Evolutionary conservation across 306 rosid genomes (phyloP).

Genomic region (Rosa multiflora): DNA sequence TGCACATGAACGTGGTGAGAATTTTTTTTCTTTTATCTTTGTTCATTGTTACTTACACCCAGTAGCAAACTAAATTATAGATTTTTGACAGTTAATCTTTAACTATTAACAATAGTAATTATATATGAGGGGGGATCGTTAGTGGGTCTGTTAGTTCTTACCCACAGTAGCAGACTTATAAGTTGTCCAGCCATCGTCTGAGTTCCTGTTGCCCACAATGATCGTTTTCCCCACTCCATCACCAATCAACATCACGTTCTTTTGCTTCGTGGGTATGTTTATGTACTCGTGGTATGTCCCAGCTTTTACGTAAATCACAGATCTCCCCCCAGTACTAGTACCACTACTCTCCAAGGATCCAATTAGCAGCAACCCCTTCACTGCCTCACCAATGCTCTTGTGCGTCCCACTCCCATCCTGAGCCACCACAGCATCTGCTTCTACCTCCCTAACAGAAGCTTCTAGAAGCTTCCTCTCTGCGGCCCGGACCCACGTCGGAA

Average conservation of each 20-base stretch:
- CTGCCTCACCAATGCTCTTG: slow-evolving; percentile 29
- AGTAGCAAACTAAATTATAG: no score
- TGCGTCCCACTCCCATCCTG: slow-evolving; percentile 43
- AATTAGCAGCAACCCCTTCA: not conserved
- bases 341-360: slow-evolving; percentile 3
- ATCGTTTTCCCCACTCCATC: slow-evolving; percentile 35
- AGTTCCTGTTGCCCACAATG: slow-evolving; percentile 27
- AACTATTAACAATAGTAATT: no score
- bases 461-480: slow-evolving; percentile 33
- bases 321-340: slow-evolving; percentile 17
- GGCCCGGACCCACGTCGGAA: slow-evolving; percentile 31
- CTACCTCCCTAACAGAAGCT: slow-evolving; percentile 23
- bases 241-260: slow-evolving; percentile 37
- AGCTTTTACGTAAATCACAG: slow-evolving; percentile 31
- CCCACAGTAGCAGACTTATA: slow-evolving; percentile 40
- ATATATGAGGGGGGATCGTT: not conserved
- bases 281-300: slow-evolving; percentile 38
- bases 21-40: no score
- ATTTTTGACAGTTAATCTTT: no score
- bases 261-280: slow-evolving; percentile 28
- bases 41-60: no score
- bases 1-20: no score
- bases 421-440: slow-evolving; percentile 38
- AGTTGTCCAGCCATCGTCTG: slow-evolving; percentile 30
- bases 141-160: slow-evolving; percentile 4